Conservation (phyloP, 768 basidiomycete genomes). For the Kwoniella sp. region DNA sequence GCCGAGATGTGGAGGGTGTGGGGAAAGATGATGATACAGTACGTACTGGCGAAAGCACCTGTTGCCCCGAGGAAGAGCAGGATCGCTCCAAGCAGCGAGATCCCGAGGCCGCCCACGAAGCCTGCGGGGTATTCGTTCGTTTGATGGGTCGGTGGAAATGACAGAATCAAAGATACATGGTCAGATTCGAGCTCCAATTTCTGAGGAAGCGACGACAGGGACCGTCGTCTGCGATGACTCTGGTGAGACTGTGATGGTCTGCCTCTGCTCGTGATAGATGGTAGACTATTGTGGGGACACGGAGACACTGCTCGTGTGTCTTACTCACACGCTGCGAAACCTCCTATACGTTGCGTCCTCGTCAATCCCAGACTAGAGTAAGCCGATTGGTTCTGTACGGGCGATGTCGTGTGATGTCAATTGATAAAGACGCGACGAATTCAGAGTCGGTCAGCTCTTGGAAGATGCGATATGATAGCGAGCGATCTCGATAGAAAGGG, state of each 20-base stretch:
- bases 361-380: conserved; percentile 79
- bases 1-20: too few species aligned
- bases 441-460: too few species aligned
- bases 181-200: neutral
- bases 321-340: conserved; percentile 81
- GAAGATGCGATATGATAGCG: too few species aligned
- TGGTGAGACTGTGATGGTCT: too few species aligned
- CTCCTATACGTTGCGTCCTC: conserved; percentile 78
- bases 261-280: too few species aligned
- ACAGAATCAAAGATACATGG: neutral
- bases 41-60: conserved; percentile 73
- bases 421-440: too few species aligned
- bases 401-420: too few species aligned
- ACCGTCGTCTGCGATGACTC: too few species aligned
- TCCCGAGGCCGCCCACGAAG: conserved; percentile 70
- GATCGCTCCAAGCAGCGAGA: conserved; percentile 78
- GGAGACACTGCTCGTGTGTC: too few species aligned
- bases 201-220: too few species aligned
- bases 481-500: too few species aligned
- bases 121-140: conserved; percentile 58
- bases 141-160: neutral
- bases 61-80: conserved; percentile 73
- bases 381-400: conserved; percentile 73
- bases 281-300: too few species aligned
- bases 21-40: neutral